Conservation (phyloP, 495 filamentous ascomycete species). For the Darksidea phi region DNA sequence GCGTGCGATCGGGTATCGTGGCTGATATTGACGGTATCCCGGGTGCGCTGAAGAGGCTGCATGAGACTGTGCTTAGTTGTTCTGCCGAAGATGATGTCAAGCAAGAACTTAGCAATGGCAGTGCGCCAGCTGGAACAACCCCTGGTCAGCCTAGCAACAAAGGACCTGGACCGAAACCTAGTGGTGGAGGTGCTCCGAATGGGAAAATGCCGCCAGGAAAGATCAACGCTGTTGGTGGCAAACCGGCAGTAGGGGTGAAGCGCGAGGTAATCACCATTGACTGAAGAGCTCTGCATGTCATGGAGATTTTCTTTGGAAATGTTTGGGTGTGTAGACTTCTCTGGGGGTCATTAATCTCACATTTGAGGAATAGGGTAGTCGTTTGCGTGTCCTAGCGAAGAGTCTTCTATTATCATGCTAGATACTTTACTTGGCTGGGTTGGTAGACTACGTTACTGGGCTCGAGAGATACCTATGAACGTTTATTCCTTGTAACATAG, state of each 20-base stretch:
- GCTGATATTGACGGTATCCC: constrained; percentile 36
- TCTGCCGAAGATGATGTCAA: background rate
- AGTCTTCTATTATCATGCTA: no score
- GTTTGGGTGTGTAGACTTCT: no score
- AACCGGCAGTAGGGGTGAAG: background rate
- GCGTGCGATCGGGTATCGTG: constrained; percentile 38
- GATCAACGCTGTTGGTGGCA: background rate
- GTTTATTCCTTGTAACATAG: no score
- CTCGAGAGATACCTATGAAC: no score
- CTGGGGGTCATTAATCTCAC: no score
- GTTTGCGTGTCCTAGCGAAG: no score
- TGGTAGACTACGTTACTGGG: no score
- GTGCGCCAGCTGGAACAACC: background rate
- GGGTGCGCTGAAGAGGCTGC: constrained; percentile 34
- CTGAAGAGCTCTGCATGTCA: background rate
- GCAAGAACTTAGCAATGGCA: background rate
- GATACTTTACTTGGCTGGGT: no score
- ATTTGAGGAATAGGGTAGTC: no score
- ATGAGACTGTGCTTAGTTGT: constrained; percentile 35
- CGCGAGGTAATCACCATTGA: constrained; percentile 21
- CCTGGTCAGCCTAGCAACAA: no score
- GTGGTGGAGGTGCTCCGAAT: background rate
- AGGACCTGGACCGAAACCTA: background rate
- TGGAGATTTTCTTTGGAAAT: background rate
- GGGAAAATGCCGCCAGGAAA: background rate